Percentiles rank a stretch among this genome's conserved stretches.
These are phyloP conservation scores for Chrysosporium queenslandicum DNA, from an alignment of 2,329 filamentous ascomycete genomes.

Conservation along the genomic window DNA sequence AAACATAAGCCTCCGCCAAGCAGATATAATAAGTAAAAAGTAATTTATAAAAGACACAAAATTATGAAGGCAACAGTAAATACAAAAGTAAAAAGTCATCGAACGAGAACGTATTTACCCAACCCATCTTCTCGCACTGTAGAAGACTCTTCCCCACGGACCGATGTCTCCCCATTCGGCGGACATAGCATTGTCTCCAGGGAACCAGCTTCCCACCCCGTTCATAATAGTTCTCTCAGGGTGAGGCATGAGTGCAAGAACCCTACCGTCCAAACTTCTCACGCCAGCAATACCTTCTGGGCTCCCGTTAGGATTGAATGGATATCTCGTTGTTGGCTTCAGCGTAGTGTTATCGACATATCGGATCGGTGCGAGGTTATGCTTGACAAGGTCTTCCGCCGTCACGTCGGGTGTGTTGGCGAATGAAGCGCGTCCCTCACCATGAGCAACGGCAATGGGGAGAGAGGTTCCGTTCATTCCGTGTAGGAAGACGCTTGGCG, in stretches of 20 bases:
- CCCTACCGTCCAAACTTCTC: slow-evolving; percentile 63
- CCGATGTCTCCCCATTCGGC: slow-evolving; percentile 69
- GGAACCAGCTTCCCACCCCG: slow-evolving; percentile 66
- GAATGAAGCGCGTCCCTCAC: slow-evolving; percentile 75
- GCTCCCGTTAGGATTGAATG: slow-evolving; percentile 81
- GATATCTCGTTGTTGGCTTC: slow-evolving; percentile 68
- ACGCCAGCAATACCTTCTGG: slow-evolving; percentile 73
- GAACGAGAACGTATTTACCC: slow-evolving; percentile 39
- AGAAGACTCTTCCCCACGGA: slow-evolving; percentile 78
- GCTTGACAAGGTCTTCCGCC: slow-evolving; percentile 46
- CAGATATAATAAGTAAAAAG: neutral
- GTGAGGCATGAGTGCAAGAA: slow-evolving; percentile 86
- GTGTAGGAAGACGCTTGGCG: slow-evolving; percentile 73
- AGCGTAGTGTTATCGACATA: slow-evolving; percentile 73
- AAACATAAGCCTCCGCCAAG: neutral
- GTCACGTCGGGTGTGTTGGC: slow-evolving; percentile 40
- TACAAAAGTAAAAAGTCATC: neutral
- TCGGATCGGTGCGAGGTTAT: slow-evolving; percentile 63
- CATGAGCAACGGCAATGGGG: slow-evolving; percentile 81
- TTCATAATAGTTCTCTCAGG: slow-evolving; percentile 80
- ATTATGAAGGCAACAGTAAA: neutral
- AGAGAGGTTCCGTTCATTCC: slow-evolving; percentile 75
- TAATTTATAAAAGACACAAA: neutral
- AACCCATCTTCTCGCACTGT: slow-evolving; percentile 80
- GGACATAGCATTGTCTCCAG: slow-evolving; percentile 43